These are phyloP conservation scores for Elsinoe fawcettii DNA, from an alignment of 2,329 filamentous ascomycete species.

Conservation along the genomic window DNA sequence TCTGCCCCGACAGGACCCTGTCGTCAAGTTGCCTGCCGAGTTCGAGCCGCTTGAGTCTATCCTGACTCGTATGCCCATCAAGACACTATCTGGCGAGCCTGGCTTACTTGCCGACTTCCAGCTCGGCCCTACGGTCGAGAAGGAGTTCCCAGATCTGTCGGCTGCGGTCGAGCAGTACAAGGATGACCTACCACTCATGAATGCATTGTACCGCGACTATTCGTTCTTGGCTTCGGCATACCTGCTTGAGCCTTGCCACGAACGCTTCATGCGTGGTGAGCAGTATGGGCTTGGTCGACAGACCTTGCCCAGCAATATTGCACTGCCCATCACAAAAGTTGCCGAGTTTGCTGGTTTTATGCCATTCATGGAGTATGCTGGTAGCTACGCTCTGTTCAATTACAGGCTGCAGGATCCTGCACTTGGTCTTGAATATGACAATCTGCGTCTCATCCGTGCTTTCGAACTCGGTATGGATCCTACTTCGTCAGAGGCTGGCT, in stretches of 20 bases:
- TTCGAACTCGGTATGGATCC: slow-evolving; percentile 87
- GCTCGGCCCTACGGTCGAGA: slow-evolving; percentile 65
- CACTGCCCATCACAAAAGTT: slow-evolving; percentile 74
- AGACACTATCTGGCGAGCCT: slow-evolving; percentile 61
- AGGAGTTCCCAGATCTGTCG: slow-evolving; percentile 67
- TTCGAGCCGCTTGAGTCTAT: slow-evolving; percentile 67
- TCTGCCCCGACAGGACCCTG: slow-evolving; percentile 52
- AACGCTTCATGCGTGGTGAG: slow-evolving; percentile 37
- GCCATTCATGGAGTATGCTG: slow-evolving; percentile 82
- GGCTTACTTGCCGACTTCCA: slow-evolving; percentile 68
- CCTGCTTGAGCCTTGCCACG: slow-evolving; percentile 76
- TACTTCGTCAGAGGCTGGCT: slow-evolving; percentile 82
- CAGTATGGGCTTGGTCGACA: slow-evolving; percentile 72
- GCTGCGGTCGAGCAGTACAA: slow-evolving; percentile 61
- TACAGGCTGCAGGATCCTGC: slow-evolving; percentile 52
- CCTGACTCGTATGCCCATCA: slow-evolving; percentile 70
- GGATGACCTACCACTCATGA: slow-evolving; percentile 69
- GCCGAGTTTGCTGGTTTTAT: slow-evolving; percentile 59
- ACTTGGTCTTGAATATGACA: slow-evolving; percentile 48
- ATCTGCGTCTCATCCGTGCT: slow-evolving; percentile 76
- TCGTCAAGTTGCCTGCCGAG: slow-evolving; percentile 56
- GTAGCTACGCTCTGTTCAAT: slow-evolving; percentile 56
- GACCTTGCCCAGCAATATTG: slow-evolving; percentile 63
- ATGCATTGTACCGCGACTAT: slow-evolving; percentile 85
- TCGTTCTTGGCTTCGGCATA: slow-evolving; percentile 85